These are phyloP conservation scores for Cladorrhinum sp. DNA, from an alignment of 2,329 filamentous ascomycete genomes.

Conservation along the genomic window DNA sequence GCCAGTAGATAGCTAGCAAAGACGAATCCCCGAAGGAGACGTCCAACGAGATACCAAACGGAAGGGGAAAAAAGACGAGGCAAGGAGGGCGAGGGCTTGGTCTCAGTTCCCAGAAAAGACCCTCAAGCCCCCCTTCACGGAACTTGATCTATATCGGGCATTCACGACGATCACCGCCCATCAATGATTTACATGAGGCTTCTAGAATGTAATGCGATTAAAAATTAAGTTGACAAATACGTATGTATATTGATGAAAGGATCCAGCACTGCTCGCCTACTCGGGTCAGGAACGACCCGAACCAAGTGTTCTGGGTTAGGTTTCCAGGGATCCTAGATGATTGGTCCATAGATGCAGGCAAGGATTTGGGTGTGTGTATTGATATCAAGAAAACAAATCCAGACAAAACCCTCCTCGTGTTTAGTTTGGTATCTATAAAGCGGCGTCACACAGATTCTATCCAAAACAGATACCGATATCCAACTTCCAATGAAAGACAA, in stretches of 20 bases:
- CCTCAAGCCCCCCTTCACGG: neutral
- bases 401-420: neutral
- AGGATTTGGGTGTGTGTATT: no score
- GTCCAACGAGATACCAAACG: neutral
- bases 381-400: neutral
- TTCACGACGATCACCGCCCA: neutral
- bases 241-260: no score
- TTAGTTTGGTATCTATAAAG: neutral
- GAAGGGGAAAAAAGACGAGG: neutral
- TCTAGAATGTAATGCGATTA: neutral
- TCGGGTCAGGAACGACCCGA: neutral
- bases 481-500: neutral
- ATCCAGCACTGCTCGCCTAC: neutral
- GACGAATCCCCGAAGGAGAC: neutral
- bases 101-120: neutral
- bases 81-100: no score
- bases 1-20: neutral
- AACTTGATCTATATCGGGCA: neutral
- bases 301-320: neutral
- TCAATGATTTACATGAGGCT: neutral
- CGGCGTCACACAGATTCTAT: neutral
- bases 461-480: neutral
- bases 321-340: no score
- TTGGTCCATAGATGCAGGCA: no score
- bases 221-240: neutral